These are phyloP conservation scores for Cudoniella acicularis DNA, from an alignment of 495 filamentous ascomycete species.

Conservation along the genomic window DNA sequence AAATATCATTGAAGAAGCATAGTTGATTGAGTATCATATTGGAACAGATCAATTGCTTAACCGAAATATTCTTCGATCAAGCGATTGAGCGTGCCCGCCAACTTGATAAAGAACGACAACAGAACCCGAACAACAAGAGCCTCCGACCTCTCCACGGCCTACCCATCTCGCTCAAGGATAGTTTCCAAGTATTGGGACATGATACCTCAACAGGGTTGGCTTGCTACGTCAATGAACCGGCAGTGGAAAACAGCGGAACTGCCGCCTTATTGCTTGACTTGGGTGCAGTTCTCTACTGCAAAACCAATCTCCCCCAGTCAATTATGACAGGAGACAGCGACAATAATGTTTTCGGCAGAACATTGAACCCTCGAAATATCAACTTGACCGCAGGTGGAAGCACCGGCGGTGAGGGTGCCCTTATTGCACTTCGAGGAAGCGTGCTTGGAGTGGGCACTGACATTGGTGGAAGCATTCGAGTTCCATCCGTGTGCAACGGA, in stretches of 20 bases:
- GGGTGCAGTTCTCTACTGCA: conserved; percentile 55
- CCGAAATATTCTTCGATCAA: conserved; percentile 58
- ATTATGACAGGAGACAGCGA: conserved; percentile 47
- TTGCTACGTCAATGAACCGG: conserved; percentile 44
- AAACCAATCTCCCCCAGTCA: conserved; percentile 56
- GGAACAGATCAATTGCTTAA: conserved; percentile 57
- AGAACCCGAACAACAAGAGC: conserved; percentile 33
- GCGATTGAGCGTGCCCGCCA: conserved; percentile 51
- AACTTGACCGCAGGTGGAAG: conserved; percentile 56
- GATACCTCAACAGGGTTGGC: conserved; percentile 55
- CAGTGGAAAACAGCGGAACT: conserved; percentile 40
- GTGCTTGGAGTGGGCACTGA: conserved; percentile 53
- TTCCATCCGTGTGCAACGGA: conserved; percentile 53
- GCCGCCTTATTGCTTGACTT: conserved; percentile 31
- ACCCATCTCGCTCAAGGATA: conserved; percentile 61
- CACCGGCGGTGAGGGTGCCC: conserved; percentile 53
- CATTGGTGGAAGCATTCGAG: conserved; percentile 62
- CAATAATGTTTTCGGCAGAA: conserved; percentile 64
- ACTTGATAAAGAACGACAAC: conserved; percentile 48
- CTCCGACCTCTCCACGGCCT: conserved; percentile 63
- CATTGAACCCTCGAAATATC: conserved; percentile 58
- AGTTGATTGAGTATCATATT: neutral
- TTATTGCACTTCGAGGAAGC: conserved; percentile 38
- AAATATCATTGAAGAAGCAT: neutral
- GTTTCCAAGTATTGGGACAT: conserved; percentile 53